A percentile compares a stretch with the other conserved stretches of the same genome.
Conservation (phyloP, 441 rosid genomes). For the Geranium incanum region DNA sequence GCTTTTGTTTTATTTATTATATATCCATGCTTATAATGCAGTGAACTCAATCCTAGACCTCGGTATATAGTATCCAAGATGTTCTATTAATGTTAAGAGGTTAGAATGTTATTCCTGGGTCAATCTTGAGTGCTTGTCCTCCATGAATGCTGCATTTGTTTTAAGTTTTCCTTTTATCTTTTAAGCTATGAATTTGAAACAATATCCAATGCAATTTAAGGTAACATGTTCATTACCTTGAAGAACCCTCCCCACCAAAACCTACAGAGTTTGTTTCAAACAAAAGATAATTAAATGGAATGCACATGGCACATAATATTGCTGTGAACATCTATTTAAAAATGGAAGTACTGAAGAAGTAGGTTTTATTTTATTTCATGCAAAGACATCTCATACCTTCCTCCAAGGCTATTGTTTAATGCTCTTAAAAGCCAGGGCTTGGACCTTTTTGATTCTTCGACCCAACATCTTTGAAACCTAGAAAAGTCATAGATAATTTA, state of each 20-base stretch:
- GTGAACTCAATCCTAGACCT: background rate
- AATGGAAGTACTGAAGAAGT: background rate
- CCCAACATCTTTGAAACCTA: slow-evolving; percentile 89
- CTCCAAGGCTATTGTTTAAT: slow-evolving; percentile 74
- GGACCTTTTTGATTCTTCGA: slow-evolving; percentile 58
- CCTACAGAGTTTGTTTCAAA: slow-evolving; percentile 35
- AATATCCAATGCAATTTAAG: slow-evolving; percentile 12
- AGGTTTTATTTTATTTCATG: background rate
- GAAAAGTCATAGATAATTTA: slow-evolving; percentile 14
- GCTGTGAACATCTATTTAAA: background rate
- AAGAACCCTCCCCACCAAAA: slow-evolving; percentile 99
- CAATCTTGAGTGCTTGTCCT: background rate
- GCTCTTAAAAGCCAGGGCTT: slow-evolving; percentile 96
- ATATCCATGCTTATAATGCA: background rate
- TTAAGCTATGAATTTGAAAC: slow-evolving; percentile 9
- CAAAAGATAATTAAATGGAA: slow-evolving; percentile 18
- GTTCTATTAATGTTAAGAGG: background rate
- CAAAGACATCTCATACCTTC: slow-evolving; percentile 44
- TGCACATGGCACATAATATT: slow-evolving; percentile 9
- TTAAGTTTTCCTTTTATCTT: background rate
- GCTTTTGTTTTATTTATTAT: background rate
- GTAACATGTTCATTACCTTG: slow-evolving; percentile 55
- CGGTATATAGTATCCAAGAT: background rate
- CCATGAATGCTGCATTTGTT: slow-evolving; percentile 1
- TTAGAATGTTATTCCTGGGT: background rate